Base-by-base conservation (phyloP, 106 monocot species). In the Hemerocallis citrina region DNA sequence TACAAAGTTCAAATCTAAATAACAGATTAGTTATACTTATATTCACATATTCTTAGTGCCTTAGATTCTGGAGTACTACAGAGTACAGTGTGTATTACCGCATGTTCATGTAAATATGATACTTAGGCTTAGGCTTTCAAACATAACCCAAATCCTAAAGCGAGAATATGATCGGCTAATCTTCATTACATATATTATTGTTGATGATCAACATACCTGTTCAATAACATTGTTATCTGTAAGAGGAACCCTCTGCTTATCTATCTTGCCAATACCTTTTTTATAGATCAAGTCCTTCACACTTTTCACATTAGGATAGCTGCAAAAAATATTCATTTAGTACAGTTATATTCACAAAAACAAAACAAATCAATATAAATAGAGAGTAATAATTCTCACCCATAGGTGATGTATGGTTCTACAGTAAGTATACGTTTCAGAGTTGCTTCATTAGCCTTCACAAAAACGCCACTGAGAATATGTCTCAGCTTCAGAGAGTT, bases 351-450 rank as follows among this genome's bases (percentile, higher is more conserved):
- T 57, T 1, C 24, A 38, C 16, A 64, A 34, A 36, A 22, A 21
- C 17, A 37, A 59, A 61, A 67, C 0, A n/a, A 28, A 59, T 27
- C 17, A 4, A 7, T 10, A 14, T 4, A 58, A 55, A 63, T 29
- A 15, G 12, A 34, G 31, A 31, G 2, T 8, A 28, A 24, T n/a
- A 0, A 25, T 50, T 33, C 5, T 83, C 92, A 99, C 98, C 98
- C 98, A 58, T 82, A 99, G 32, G 98, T 82, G 35, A 98, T 59
- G 68, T 75, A 98, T 30, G 98, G 98, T 52, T 98, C 88, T 14
- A 88, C 92, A 59, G 51, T 61, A 24, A 88, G 73, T 58, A 98
- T 55, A 81, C 73, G 67, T 40, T 74, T 85, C 67, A 79, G 68
- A 57, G 40, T 80, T 30, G 62, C 40, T 31, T 75, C 75, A 63